Evolutionary conservation across 345 rosid genomes (phyloP).

Genomic region (Euphorbia peplus): DNA sequence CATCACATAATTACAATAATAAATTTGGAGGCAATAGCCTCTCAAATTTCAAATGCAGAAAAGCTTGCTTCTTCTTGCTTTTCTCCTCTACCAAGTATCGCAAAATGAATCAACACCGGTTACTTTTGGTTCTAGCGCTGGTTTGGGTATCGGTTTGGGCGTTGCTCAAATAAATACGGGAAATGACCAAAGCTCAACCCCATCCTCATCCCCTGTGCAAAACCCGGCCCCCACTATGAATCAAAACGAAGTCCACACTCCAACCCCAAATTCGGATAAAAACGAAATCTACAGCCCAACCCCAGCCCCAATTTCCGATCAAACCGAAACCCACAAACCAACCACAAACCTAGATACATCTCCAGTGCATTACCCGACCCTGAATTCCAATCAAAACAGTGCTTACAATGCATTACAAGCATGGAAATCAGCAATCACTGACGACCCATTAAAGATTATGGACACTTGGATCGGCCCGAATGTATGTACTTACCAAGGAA

Average conservation of each 20-base stretch:
- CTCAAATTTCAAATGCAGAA: constrained; percentile 22
- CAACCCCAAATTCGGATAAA: no score
- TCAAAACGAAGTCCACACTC: no score
- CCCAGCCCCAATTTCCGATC: neutral
- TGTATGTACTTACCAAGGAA: constrained; percentile 77
- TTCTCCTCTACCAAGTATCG: constrained; percentile 22
- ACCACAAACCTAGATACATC: no score
- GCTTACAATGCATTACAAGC: constrained; percentile 75
- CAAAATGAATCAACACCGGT: constrained; percentile 41
- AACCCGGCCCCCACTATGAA: neutral
- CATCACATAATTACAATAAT: no score
- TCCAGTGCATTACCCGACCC: no score
- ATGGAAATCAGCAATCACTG: constrained; percentile 72
- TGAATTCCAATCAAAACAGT: constrained; percentile 4
- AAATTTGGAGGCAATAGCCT: no score
- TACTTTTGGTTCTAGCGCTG: constrained; percentile 35
- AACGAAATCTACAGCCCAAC: neutral
- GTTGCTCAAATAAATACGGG: constrained; percentile 27
- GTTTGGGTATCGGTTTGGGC: constrained; percentile 16
- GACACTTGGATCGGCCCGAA: constrained; percentile 72
- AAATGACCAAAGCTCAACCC: constrained; percentile 26
- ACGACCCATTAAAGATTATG: constrained; percentile 65
- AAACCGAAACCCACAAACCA: neutral
- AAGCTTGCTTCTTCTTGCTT: constrained; percentile 22
- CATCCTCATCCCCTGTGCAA: neutral